These are phyloP conservation scores for Phragmites australis DNA, from an alignment of 176 grass and related monocot genomes.

Conservation along the genomic window DNA sequence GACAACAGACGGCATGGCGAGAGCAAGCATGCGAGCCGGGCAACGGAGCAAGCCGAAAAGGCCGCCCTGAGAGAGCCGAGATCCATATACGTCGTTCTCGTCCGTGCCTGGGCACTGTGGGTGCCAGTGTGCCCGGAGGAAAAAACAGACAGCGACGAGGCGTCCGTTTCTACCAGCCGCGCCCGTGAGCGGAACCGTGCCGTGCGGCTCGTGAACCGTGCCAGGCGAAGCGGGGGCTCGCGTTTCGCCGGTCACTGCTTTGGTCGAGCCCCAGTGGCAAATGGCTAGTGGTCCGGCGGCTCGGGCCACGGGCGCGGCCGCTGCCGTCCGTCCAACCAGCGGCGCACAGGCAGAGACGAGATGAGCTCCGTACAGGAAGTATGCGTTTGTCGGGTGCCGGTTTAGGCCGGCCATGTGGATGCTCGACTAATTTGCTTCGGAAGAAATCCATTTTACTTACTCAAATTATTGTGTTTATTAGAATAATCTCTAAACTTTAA, in stretches of 20 bases:
- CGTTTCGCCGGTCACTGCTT: constrained; percentile 14
- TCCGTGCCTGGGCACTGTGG: background rate
- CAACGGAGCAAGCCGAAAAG: background rate
- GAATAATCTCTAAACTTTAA: no score
- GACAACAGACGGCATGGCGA: background rate
- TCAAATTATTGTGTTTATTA: no score
- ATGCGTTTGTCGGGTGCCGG: background rate
- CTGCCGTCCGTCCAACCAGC: constrained; percentile 8
- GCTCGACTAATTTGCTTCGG: no score
- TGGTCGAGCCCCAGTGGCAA: constrained; percentile 10
- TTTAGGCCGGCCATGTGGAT: background rate
- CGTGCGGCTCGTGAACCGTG: constrained; percentile 29
- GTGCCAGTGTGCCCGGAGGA: background rate
- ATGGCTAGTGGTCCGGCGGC: background rate
- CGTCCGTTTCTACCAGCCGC: background rate
- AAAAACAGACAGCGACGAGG: background rate
- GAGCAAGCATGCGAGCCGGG: background rate
- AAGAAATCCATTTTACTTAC: no score
- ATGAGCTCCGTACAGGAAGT: background rate
- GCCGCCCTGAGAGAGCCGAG: background rate
- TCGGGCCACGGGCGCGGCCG: background rate
- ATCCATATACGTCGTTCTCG: background rate
- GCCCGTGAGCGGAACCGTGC: background rate
- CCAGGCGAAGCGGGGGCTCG: background rate
- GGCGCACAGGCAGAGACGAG: background rate